These are phyloP conservation scores for Monosporozyma unispora DNA, from an alignment of 805 yeast species.

Conservation along the genomic window DNA sequence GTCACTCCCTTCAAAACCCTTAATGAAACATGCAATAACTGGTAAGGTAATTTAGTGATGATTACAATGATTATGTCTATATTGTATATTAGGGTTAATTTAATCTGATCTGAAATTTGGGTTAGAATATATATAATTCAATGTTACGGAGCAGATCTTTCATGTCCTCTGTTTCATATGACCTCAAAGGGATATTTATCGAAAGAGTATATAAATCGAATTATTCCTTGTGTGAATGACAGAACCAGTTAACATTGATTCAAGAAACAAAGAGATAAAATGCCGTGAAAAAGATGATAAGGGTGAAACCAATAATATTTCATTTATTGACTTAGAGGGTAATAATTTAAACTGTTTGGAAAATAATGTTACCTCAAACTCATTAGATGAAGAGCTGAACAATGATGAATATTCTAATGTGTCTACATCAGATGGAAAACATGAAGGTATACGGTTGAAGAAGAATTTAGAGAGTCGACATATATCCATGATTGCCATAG, in stretches of 20 bases:
- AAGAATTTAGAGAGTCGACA: constrained; percentile 19
- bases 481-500: constrained; percentile 26
- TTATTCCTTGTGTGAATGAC: neutral
- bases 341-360: neutral
- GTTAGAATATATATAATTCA: too few species aligned
- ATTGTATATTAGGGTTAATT: too few species aligned
- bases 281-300: neutral
- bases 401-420: neutral
- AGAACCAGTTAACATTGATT: neutral
- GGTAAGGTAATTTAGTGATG: too few species aligned
- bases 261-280: neutral
- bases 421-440: constrained; percentile 1
- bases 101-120: too few species aligned
- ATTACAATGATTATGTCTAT: too few species aligned
- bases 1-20: neutral
- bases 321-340: neutral
- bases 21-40: neutral
- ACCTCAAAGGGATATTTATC: neutral
- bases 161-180: too few species aligned
- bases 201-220: neutral
- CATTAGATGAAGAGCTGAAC: neutral
- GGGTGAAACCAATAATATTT: neutral
- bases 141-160: too few species aligned
- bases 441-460: constrained; percentile 6
- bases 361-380: neutral